Evolutionary conservation across 2,329 filamentous ascomycete species (phyloP).

Genomic region (Trichoderma cornu-damae): DNA sequence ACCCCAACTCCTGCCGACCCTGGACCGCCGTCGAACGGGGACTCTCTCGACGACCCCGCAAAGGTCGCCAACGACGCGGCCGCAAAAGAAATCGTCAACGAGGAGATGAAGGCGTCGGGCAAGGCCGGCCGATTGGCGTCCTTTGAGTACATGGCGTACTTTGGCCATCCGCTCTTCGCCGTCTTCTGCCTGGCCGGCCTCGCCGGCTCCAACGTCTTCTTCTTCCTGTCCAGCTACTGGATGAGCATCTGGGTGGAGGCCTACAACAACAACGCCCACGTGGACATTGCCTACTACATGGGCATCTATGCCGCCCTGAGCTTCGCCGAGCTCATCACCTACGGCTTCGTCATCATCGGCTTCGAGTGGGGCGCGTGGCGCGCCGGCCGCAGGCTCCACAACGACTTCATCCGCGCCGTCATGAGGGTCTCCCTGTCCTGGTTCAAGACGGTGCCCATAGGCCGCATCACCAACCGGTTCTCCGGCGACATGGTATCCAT

Average conservation of each 20-base stretch:
- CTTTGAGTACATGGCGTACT: conserved; percentile 49
- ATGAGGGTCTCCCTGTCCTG: conserved; percentile 52
- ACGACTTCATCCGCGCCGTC: conserved; percentile 47
- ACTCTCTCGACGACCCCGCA: conserved; percentile 28
- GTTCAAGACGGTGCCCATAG: conserved; percentile 51
- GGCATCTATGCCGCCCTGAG: conserved; percentile 47
- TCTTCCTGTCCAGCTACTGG: conserved; percentile 44
- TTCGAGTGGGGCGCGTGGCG: conserved; percentile 54
- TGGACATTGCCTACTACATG: conserved; percentile 48
- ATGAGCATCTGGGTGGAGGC: conserved; percentile 52
- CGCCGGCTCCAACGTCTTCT: conserved; percentile 39
- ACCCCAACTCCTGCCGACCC: conserved; percentile 25
- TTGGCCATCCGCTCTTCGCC: conserved; percentile 43
- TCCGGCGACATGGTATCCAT: conserved; percentile 54
- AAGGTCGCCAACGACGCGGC: conserved; percentile 36
- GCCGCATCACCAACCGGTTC: conserved; percentile 51
- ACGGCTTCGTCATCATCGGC: conserved; percentile 39
- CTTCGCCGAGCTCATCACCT: conserved; percentile 40
- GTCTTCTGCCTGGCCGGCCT: conserved; percentile 36
- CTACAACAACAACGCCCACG: conserved; percentile 39
- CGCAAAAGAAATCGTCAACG: conserved; percentile 41
- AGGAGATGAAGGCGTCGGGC: conserved; percentile 45
- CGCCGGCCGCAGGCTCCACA: conserved; percentile 50
- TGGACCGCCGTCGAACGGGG: conserved; percentile 28
- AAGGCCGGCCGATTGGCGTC: conserved; percentile 39